Base-by-base conservation (phyloP, 2,329 filamentous ascomycete species). In the Ascocoryne sarcoides region DNA sequence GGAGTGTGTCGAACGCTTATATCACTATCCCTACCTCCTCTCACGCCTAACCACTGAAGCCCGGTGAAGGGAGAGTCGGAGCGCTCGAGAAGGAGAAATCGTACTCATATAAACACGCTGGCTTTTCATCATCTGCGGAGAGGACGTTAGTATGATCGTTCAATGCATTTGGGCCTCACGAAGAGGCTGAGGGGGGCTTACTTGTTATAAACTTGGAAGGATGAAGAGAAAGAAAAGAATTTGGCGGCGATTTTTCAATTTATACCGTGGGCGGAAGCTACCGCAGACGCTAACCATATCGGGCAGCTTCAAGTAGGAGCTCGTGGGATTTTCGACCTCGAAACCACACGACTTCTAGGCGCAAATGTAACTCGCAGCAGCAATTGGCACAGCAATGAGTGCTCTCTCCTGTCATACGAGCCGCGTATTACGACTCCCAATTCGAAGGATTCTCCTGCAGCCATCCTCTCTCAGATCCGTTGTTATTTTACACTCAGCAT, bases 141-240 rank as follows among this genome's bases (percentile, higher is more conserved):
- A 37, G 36, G 49, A 45, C 39, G 56, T 67, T 58, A 68, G 62
- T 41, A 44, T 38, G 36, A 16, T 39, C n/a, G 36, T 32, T 43
- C 18, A 32, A 39, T 20, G 28, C 21, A 28, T 34, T 18, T 9
- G 12, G n/a, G 5, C 37, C 39, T 42, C 40, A 40, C 29, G n/a
- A n/a, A n/a, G n/a, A n/a, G n/a, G n/a, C n/a, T n/a, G n/a, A n/a
- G 42, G 52, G 46, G 48, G 48, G 78, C 88, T 76, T 73, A 95
- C 89, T 71, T 86, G 77, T 82, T 80, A 83, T 93, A 94, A 93
- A 95, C 89, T 85, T 87, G 88, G 89, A 95, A 94, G 87, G 89
- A 87, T 90, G 75, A 79, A 82, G 75, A 79, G 73, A 72, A 65
- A 70, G 66, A 65, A 46, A 52, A 45, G 43, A 26, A 39, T 10